A percentile compares a stretch with the other conserved stretches of the same genome.
Evolutionary conservation across 2,329 filamentous ascomycete species (phyloP).

Genomic region (Scedosporium apiospermum): DNA sequence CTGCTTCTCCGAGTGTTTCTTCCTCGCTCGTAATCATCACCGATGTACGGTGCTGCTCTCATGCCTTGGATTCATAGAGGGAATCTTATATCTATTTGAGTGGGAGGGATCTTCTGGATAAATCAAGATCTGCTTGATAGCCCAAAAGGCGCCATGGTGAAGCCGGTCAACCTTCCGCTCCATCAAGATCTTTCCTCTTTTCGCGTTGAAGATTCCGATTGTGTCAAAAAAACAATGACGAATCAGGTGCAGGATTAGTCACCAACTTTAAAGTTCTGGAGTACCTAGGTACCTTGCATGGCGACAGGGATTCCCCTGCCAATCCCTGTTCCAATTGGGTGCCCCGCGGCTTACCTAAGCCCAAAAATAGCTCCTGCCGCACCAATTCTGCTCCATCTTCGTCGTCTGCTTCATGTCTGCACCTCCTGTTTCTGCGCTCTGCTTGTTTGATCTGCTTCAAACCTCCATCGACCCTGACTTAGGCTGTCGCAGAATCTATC

Average conservation of each 20-base stretch:
- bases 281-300: not conserved
- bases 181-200: not conserved
- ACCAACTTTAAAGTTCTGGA: not conserved
- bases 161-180: not conserved
- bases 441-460: conserved; percentile 1
- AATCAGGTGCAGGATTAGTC: not conserved
- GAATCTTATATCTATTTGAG: not conserved
- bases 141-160: not conserved
- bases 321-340: not conserved
- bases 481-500: not conserved
- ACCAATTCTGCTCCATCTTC: not conserved
- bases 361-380: not conserved
- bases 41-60: not conserved
- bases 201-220: not conserved
- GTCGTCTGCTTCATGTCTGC: not conserved
- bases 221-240: not conserved
- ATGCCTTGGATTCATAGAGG: not conserved
- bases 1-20: not conserved
- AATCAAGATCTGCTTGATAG: not conserved
- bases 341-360: not conserved
- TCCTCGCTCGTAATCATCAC: not conserved
- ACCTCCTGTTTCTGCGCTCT: not conserved
- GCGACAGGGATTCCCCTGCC: not conserved
- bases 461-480: not conserved
- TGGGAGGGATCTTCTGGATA: not conserved